Evolutionary conservation across 257 asterid species (phyloP), one percentile per base, ranked within the genome.

Genomic region (Handroanthus guayacan): DNA sequence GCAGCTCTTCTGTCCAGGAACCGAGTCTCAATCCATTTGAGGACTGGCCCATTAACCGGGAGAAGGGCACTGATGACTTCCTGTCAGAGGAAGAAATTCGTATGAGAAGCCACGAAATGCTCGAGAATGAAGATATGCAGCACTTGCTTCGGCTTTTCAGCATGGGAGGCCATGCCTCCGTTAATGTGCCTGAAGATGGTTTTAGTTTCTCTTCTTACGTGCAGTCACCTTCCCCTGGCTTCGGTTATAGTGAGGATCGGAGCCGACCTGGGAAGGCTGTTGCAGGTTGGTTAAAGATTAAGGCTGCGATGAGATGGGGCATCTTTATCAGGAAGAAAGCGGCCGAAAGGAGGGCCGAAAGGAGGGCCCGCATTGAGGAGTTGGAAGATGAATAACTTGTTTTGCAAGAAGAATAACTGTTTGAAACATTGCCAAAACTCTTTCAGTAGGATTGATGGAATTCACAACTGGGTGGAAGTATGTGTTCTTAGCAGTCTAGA

Each of bases 261-360:
- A 17, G 84, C 31, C 94, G 94, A 37, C 72, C 98, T 0, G 97
- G 97, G 41, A 93, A 91, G 84, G 98, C 98, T 17, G 97, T 90
- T 36, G 97, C 86, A 17, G 99, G 99, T 43, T 95, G 99, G 99
- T 86, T 91, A 50, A 95, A 93, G 91, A 95, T 93, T 20, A 95
- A 95, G 82, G 99, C 98, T 50, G 99, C 97, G 0, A 93, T 93
- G 99, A 91, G 98, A 80, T 95, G 99, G 99, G 99, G 96, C 13
- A 91, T 95, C 75, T 95, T 95, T 79, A 84, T 93, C 68, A 89
- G 99, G 88, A 93, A 91, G 85, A 95, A 95, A 82, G 98, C 98
- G 20, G 99, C 99, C 58, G 98, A 95, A 76, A 91, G 93, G 83
- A 81, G 97, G 20, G 99, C 99, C 58, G 98, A 95, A 76, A 91